Conservation (phyloP, 352 stramenopile species). For the Phytophthora sp. region DNA sequence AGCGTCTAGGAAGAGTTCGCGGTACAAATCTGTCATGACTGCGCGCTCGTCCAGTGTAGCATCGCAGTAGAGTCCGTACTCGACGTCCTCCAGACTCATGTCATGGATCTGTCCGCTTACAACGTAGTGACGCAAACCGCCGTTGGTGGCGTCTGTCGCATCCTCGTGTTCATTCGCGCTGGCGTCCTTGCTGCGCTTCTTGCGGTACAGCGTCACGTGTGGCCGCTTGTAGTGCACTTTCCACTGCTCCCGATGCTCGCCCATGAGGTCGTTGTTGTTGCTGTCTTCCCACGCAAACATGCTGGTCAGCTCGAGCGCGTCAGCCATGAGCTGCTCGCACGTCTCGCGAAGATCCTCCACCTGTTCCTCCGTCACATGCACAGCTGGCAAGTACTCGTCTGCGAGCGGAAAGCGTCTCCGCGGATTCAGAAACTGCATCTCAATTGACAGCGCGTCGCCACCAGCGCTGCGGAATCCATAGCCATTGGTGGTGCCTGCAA, state of each 20-base stretch:
- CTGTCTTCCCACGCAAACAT: constrained; percentile 66
- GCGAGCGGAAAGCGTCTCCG: constrained; percentile 63
- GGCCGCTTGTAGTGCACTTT: constrained; percentile 58
- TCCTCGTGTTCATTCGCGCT: constrained; percentile 23
- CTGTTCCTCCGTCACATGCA: constrained; percentile 46
- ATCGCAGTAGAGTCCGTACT: constrained; percentile 59
- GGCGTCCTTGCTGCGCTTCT: constrained; percentile 37
- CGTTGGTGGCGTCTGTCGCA: constrained; percentile 21
- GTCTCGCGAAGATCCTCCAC: constrained; percentile 50
- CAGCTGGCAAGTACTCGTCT: constrained; percentile 58
- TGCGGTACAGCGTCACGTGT: constrained; percentile 63
- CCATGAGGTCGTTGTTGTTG: constrained; percentile 47
- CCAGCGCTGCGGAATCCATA: constrained; percentile 57
- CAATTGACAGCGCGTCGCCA: constrained; percentile 64
- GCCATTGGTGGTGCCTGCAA: constrained; percentile 51
- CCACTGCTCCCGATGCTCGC: constrained; percentile 48
- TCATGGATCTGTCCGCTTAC: constrained; percentile 54
- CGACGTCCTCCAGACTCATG: constrained; percentile 55
- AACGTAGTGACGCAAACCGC: constrained; percentile 46
- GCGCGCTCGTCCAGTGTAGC: constrained; percentile 53
- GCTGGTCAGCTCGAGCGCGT: constrained; percentile 53
- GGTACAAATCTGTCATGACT: constrained; percentile 53
- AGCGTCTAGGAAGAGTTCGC: constrained; percentile 50
- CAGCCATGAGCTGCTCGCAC: constrained; percentile 54
- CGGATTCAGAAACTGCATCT: constrained; percentile 64